Percentiles rank a stretch among this genome's conserved stretches.
These are phyloP conservation scores for Neurospora sp. DNA, from an alignment of 2,329 filamentous ascomycete genomes.

Conservation along the genomic window DNA sequence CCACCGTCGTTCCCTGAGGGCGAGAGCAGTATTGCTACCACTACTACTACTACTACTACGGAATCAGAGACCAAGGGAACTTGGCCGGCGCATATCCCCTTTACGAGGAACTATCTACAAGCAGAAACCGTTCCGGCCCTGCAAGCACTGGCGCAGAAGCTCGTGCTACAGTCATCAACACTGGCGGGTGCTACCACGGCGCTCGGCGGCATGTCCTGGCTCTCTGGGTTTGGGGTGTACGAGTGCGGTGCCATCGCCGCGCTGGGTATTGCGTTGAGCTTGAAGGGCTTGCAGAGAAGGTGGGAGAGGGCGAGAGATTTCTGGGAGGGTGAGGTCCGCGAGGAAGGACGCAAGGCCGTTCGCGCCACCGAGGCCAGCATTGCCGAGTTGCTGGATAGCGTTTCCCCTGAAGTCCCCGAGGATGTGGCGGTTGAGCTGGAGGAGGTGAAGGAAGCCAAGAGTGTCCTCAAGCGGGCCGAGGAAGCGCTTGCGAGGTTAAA, in stretches of 20 bases:
- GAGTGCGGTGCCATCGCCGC: constrained; percentile 54
- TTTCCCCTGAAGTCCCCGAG: constrained; percentile 13
- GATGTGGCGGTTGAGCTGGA: constrained; percentile 18
- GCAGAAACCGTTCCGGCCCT: constrained; percentile 59
- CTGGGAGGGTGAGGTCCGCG: constrained; percentile 58
- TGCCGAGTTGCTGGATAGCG: constrained; percentile 32
- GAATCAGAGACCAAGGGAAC: constrained; percentile 23
- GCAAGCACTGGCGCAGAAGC: constrained; percentile 62
- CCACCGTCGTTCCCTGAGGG: constrained; percentile 1
- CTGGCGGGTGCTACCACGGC: constrained; percentile 55
- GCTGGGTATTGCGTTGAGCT: constrained; percentile 49
- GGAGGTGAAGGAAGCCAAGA: constrained; percentile 30
- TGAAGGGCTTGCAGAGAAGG: constrained; percentile 49
- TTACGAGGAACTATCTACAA: constrained; percentile 57
- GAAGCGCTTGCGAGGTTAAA: constrained; percentile 38
- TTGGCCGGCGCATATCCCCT: constrained; percentile 69
- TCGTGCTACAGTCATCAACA: constrained; percentile 66
- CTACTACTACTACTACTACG: background rate
- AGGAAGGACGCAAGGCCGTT: constrained; percentile 55
- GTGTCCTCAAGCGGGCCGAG: constrained; percentile 39
- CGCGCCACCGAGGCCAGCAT: constrained; percentile 45
- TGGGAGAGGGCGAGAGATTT: constrained; percentile 52
- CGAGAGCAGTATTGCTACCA: background rate
- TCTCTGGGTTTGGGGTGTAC: constrained; percentile 46
- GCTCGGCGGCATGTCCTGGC: constrained; percentile 46